Conservation (phyloP, 768 basidiomycete species). For the Lactarius hatsudake region DNA sequence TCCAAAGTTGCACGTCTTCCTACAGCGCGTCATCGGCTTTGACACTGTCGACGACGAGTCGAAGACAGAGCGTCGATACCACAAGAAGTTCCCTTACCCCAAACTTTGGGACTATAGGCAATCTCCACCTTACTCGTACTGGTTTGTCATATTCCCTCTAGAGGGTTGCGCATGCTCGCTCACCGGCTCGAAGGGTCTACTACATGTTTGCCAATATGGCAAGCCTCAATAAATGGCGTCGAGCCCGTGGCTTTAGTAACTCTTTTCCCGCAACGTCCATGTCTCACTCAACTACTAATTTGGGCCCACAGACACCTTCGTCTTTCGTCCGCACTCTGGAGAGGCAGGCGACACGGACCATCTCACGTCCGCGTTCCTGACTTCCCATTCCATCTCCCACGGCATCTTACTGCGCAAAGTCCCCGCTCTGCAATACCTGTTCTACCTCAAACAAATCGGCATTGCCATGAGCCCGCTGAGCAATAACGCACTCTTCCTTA, state of each 20-base stretch:
- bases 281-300: background rate
- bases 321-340: constrained; percentile 93
- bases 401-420: constrained; percentile 98
- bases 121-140: constrained; percentile 94
- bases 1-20: constrained; percentile 91
- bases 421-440: constrained; percentile 94
- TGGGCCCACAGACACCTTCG: constrained; percentile 75
- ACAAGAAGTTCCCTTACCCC: constrained; percentile 93
- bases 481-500: constrained; percentile 95
- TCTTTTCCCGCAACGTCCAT: constrained; percentile 20
- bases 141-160: constrained; percentile 46
- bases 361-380: constrained; percentile 92
- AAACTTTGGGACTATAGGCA: constrained; percentile 84
- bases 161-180: constrained; percentile 1
- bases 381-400: constrained; percentile 97
- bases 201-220: constrained; percentile 98
- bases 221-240: constrained; percentile 91
- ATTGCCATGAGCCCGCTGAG: constrained; percentile 98
- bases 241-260: constrained; percentile 86
- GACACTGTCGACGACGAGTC: constrained; percentile 99
- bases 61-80: constrained; percentile 85
- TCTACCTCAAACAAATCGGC: constrained; percentile 97
- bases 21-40: constrained; percentile 94
- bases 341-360: constrained; percentile 99
- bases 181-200: constrained; percentile 66